phyloP scores from a whole-genome alignment of 805 yeast genomes.

The Scheffersomyces spartinae region DNA sequence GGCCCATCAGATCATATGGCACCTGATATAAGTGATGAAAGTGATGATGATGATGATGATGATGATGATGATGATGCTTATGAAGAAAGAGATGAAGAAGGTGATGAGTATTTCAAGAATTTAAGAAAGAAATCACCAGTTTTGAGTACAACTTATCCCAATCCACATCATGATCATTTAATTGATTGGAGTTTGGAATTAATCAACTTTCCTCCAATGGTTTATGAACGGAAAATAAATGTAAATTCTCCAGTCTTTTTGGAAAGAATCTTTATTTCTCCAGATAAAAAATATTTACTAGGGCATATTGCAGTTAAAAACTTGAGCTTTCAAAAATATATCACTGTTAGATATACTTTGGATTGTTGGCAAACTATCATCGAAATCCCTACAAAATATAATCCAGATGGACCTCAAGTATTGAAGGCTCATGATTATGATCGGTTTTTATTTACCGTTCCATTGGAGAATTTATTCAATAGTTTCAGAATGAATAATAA shows the following conservation, averaged over 20 bases:
- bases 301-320: slow-evolving; percentile 79
- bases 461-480: slow-evolving; percentile 31
- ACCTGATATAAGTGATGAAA: slow-evolving; percentile 11
- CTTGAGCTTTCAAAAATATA: slow-evolving; percentile 53
- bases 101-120: slow-evolving; percentile 3
- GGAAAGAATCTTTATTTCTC: slow-evolving; percentile 50
- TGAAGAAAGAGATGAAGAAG: slow-evolving; percentile 15
- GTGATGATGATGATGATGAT: slow-evolving; percentile 8
- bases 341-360: slow-evolving; percentile 61
- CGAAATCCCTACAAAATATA: slow-evolving; percentile 54
- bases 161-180: slow-evolving; percentile 8
- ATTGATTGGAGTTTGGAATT: slow-evolving; percentile 35
- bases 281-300: slow-evolving; percentile 44
- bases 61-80: slow-evolving; percentile 7
- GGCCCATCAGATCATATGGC: slow-evolving; percentile 16
- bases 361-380: slow-evolving; percentile 71
- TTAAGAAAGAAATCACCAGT: slow-evolving; percentile 5
- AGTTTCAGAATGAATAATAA: slow-evolving; percentile 12
- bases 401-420: slow-evolving; percentile 41
- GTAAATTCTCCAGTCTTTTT: slow-evolving; percentile 37
- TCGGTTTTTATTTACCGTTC: slow-evolving; percentile 57
- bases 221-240: slow-evolving; percentile 16
- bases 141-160: slow-evolving; percentile 9
- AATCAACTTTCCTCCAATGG: slow-evolving; percentile 31
- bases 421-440: slow-evolving; percentile 47